Base-by-base conservation (phyloP, 2,329 filamentous ascomycete species). In the Ceratocystis diversiconidia region DNA sequence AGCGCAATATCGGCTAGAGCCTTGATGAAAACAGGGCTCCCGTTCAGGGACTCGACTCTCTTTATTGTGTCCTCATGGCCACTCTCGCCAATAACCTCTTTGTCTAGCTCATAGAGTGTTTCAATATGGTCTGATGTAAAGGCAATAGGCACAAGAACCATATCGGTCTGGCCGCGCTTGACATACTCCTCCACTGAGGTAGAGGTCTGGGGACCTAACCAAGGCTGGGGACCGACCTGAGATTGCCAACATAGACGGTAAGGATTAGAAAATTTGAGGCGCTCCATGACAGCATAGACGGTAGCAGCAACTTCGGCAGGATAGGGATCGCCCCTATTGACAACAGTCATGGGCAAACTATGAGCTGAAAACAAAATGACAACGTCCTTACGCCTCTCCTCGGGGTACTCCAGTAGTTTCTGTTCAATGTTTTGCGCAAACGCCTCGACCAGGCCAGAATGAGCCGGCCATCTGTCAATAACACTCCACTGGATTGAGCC, bases 81-180 rank as follows among this genome's bases (percentile, higher is more conserved):
- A 0, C 83, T 90, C 75, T 95, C 92, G 66, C 90, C 88, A 72
- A 99, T 97, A 48, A 99, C 90, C 76, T 99, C 94, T 71, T 90
- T 81, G 74, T 99, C 94, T 63, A 99, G 79, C 75, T 99, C 94
- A 74, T 87, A 97, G 0, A 99, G 79, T 0, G 94, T 99, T 77
- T 99, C 94, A 70, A 99, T 99, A 73, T 99, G 94, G 72, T 99
- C 94, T n/a, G 90, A 95, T 0, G 94, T 99, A 74, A 99, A 99
- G 5, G 94, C 94, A 69, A 99, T 95, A 0, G 94, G 94, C 65
- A 99, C 90, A 5, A 99, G 80, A 1, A 96, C 80, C 65, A 99
- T 80, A 73, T 99, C 91, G 65, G 87, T 95, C 72, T 96, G 89
- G 0, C 92, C 94, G 75, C 94, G 91, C 73, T 88, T 85, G 70